Evolutionary conservation across 2,329 filamentous ascomycete species (phyloP).

Genomic region (Chrysoporthe puriensis): DNA sequence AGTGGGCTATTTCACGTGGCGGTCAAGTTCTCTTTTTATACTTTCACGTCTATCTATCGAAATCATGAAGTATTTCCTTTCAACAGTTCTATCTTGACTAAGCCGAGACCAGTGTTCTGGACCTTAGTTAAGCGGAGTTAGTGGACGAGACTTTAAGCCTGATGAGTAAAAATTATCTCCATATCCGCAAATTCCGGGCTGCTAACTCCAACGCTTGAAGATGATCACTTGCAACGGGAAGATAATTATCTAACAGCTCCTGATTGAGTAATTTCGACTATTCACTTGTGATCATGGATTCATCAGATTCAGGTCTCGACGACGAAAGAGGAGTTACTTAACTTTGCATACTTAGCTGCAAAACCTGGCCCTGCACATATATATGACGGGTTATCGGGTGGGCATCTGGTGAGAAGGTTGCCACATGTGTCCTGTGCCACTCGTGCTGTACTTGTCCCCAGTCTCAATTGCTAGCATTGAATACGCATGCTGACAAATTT

Average conservation of each 20-base stretch:
- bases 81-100: background rate
- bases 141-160: background rate
- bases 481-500: background rate
- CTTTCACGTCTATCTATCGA: background rate
- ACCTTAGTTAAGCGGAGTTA: background rate
- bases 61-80: background rate
- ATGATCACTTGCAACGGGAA: background rate
- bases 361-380: no score
- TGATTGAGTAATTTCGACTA: background rate
- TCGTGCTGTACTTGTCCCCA: background rate
- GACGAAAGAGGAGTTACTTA: background rate
- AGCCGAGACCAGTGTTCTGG: background rate
- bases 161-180: background rate
- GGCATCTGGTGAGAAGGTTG: background rate
- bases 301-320: background rate
- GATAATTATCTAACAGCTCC: background rate
- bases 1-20: background rate
- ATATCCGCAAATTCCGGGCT: constrained; percentile 2
- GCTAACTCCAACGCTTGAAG: background rate
- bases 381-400: no score
- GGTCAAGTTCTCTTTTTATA: background rate
- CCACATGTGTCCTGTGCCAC: background rate
- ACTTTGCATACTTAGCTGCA: background rate
- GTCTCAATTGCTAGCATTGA: background rate
- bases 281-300: background rate